Base-by-base conservation (phyloP, 2,329 filamentous ascomycete species). In the Metarhizium album region DNA sequence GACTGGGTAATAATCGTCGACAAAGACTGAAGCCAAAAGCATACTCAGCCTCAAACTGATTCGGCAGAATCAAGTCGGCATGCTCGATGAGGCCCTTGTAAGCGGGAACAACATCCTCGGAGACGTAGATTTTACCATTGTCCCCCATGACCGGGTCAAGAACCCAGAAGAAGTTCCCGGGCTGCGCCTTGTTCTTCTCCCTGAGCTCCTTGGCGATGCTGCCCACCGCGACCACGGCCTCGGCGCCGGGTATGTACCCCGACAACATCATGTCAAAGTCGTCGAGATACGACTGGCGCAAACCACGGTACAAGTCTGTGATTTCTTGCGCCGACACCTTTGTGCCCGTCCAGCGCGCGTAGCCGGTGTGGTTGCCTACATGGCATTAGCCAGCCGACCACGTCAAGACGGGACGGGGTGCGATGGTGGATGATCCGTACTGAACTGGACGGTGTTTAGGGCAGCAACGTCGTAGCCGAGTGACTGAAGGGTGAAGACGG, bases 121-220 rank as follows among this genome's bases (percentile, higher is more conserved):
- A 87, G 7, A 98, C 91, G 63, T 98, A 98, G 13, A 98, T 75
- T 58, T 79, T 82, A 47, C 90, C 93, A 61, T 96, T 90, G 65
- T 98, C 93, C 29, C 93, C 93, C 93, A 98, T 98, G 46, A 98
- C 93, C 0, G 94, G 93, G 66, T 98, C 93, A 24, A 98, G 77
- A 2, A 95, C 88, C 91, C 91, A 97, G 70, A 97, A 97, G 72
- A 97, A 95, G 45, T 78, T 82, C 0, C 89, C 87, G 0, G 86
- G 83, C 31, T 74, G 76, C 14, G 70, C 72, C 35, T 71, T 72
- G 2, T 80, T 75, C 59, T 82, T 84, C 49, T 78, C 72, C 64
- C 85, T 86, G 54, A 96, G 75, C 59, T 95, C 89, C 56, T 83
- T 76, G 13, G 82, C 93, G 57, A 98, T 95, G 50, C 76, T 75